Evolutionary conservation across 768 basidiomycete species (phyloP), one percentile per base, ranked within the genome.

Genomic region (Mycena polygramma): DNA sequence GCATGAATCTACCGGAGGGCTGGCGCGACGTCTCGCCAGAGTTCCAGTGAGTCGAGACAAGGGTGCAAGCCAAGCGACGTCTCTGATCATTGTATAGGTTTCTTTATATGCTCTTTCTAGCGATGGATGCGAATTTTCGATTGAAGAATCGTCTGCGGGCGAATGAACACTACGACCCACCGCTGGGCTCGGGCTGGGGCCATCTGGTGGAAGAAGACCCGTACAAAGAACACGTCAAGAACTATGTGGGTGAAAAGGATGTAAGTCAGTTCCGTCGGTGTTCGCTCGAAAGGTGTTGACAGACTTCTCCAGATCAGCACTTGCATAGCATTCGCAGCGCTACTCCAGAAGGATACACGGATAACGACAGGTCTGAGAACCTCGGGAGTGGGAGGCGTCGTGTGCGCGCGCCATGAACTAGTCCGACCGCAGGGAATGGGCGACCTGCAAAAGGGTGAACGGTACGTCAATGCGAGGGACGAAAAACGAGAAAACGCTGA

Each of bases 41-140:
- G 46, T 66, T 52, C 46, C 57, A 13, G 65, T 59, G 24, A 43
- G 57, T 45, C 2, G 2, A 30, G 30, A 30, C 30, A 30, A 30
- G 2, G 6, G 6, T 30, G 30, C n/a, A n/a, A n/a, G n/a, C n/a
- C 6, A 30, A 3, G 30, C 6, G 7, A 3, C 35, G 9, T 48
- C 10, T 7, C 30, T 62, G 20, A 15, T 46, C 4, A 14, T 13
- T 20, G 17, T 20, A 39, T 7, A 73, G 72, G 7, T 70, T 63
- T 43, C 26, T 75, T 1, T 73, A 64, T 30, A 58, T 53, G 36
- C 65, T 66, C 0, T 6, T 68, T 22, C 35, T 71, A 10, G 69
- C 73, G 9, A 51, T 76, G 5, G 74, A 77, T 35, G 62, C 72
- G 9, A 76, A 74, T 39, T 79, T 77, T 54, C 66, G 70, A 0